Percentiles rank a stretch among this genome's conserved stretches.
Conservation (phyloP, 768 basidiomycete species). For the Rhodosporidiobolus sp. region DNA sequence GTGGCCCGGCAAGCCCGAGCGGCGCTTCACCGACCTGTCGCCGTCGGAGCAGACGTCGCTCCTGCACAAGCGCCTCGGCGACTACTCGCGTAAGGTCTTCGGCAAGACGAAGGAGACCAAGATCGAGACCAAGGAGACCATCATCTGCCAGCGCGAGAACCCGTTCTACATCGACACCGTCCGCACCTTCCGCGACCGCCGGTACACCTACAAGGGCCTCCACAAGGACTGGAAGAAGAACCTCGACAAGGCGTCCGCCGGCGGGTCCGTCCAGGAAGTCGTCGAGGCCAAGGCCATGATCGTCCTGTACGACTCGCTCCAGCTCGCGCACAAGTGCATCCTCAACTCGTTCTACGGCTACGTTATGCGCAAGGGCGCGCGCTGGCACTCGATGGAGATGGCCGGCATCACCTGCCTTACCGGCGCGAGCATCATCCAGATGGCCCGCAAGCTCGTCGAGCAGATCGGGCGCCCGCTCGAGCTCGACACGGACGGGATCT, state of each 20-base stretch:
- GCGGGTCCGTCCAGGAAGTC: slow-evolving; percentile 73
- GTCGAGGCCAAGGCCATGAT: slow-evolving; percentile 99
- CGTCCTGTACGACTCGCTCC: slow-evolving; percentile 94
- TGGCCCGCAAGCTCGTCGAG: slow-evolving; percentile 95
- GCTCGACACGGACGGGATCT: slow-evolving; percentile 97
- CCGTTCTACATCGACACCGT: slow-evolving; percentile 99
- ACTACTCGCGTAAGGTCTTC: slow-evolving; percentile 98
- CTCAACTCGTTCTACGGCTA: slow-evolving; percentile 99
- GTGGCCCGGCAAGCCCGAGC: slow-evolving; percentile 65
- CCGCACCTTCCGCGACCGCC: slow-evolving; percentile 89
- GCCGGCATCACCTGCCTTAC: slow-evolving; percentile 98
- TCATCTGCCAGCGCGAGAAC: slow-evolving; percentile 95
- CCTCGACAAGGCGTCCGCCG: slow-evolving; percentile 68
- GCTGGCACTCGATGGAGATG: slow-evolving; percentile 99
- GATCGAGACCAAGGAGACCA: slow-evolving; percentile 85
- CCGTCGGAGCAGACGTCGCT: slow-evolving; percentile 83
- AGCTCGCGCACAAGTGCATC: slow-evolving; percentile 98
- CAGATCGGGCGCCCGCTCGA: slow-evolving; percentile 96
- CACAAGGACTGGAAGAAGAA: slow-evolving; percentile 99
- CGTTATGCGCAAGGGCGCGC: slow-evolving; percentile 97
- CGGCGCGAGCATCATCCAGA: slow-evolving; percentile 95
- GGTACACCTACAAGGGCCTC: slow-evolving; percentile 97
- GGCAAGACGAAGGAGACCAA: slow-evolving; percentile 97
- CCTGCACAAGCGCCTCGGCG: slow-evolving; percentile 92
- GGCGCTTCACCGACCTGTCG: slow-evolving; percentile 78